Evolutionary conservation across 2,329 filamentous ascomycete species (phyloP).

Genomic region (Diaporthe australafricana): DNA sequence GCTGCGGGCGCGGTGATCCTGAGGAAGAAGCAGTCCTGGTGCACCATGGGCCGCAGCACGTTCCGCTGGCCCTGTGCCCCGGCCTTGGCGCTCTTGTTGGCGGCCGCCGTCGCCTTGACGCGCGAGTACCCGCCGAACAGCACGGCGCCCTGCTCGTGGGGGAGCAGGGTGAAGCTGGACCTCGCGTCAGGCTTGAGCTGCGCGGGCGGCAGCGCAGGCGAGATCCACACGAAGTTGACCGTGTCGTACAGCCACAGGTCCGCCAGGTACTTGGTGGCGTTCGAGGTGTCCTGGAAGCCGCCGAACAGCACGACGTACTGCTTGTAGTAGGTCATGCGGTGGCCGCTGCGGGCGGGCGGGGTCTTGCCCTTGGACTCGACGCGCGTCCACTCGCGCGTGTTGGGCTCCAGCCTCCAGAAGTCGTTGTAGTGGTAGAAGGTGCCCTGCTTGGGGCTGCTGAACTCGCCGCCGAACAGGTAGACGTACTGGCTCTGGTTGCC

Average conservation of each 20-base stretch:
- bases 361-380: conserved; percentile 83
- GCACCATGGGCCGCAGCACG: conserved; percentile 85
- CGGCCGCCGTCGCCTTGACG: conserved; percentile 76
- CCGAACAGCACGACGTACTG: conserved; percentile 97
- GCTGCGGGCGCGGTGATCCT: conserved; percentile 79
- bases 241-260: conserved; percentile 98
- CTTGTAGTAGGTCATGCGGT: conserved; percentile 97
- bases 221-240: conserved; percentile 85
- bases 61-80: conserved; percentile 73
- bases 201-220: conserved; percentile 78
- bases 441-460: conserved; percentile 95
- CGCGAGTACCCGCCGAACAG: conserved; percentile 95
- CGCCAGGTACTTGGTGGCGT: conserved; percentile 91
- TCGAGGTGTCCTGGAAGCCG: conserved; percentile 96
- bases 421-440: conserved; percentile 99
- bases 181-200: conserved; percentile 90
- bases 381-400: conserved; percentile 88
- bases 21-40: conserved; percentile 95
- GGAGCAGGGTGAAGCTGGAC: conserved; percentile 91
- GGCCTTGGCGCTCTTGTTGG: conserved; percentile 74
- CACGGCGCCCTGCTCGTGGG: conserved; percentile 89
- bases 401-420: conserved; percentile 93
- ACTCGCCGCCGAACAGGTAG: conserved; percentile 96
- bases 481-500: conserved; percentile 83
- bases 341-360: conserved; percentile 88